phyloP scores from a whole-genome alignment of 1,284 basidiomycete genomes.

The Hymenochaete sp. region DNA sequence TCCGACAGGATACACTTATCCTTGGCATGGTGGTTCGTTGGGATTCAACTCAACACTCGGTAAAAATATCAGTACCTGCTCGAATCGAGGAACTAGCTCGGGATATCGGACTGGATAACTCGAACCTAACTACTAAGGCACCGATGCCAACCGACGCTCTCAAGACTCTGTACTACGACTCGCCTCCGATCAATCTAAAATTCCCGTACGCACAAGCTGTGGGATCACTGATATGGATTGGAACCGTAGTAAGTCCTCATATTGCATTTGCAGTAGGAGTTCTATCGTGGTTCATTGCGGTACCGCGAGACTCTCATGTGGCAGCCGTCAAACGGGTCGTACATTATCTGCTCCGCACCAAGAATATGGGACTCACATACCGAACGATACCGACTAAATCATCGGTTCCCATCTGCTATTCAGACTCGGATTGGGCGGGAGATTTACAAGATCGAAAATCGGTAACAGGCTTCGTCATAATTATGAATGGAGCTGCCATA shows the following conservation, averaged over 20 bases:
- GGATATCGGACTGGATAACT: too few species aligned
- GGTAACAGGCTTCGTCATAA: constrained; percentile 24
- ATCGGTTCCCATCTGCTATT: constrained; percentile 15
- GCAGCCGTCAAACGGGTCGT: constrained; percentile 25
- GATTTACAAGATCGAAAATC: constrained; percentile 19
- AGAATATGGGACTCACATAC: constrained; percentile 24
- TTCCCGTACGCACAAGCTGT: constrained; percentile 24
- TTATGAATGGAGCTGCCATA: constrained; percentile 21
- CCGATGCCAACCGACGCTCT: too few species aligned
- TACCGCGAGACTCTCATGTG: constrained; percentile 27
- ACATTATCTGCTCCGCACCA: constrained; percentile 27
- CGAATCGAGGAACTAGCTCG: too few species aligned
- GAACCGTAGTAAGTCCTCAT: constrained; percentile 26
- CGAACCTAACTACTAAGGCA: too few species aligned
- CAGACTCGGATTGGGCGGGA: constrained; percentile 26
- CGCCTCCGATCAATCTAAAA: too few species aligned
- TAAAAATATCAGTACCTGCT: too few species aligned
- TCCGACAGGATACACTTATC: too few species aligned
- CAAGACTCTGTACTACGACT: too few species aligned
- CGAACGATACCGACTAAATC: too few species aligned
- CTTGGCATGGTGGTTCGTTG: too few species aligned
- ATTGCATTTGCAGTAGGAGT: constrained; percentile 25
- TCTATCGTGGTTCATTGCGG: constrained; percentile 23
- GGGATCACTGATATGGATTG: constrained; percentile 27
- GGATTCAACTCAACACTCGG: too few species aligned